Evolutionary conservation across 2,329 filamentous ascomycete species (phyloP).

Genomic region (Talaromyces sp.): DNA sequence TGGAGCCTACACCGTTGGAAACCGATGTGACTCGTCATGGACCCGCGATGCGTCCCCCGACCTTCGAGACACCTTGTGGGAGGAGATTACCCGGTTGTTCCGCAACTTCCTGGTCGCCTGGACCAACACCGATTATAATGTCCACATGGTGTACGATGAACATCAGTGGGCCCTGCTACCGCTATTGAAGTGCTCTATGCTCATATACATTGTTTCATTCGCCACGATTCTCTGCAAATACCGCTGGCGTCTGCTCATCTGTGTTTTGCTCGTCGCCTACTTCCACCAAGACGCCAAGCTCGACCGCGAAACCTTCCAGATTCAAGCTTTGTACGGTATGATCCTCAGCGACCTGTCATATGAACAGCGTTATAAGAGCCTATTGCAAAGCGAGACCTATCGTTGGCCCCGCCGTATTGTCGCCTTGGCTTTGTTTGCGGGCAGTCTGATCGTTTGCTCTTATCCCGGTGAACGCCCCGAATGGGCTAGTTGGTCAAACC

Average conservation of each 20-base stretch:
- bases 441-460: slow-evolving; percentile 48
- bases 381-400: slow-evolving; percentile 37
- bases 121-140: slow-evolving; percentile 48
- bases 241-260: slow-evolving; percentile 46
- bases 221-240: slow-evolving; percentile 46
- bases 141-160: slow-evolving; percentile 52
- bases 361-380: slow-evolving; percentile 45
- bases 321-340: slow-evolving; percentile 51
- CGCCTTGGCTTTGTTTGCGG: slow-evolving; percentile 37
- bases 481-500: slow-evolving; percentile 48
- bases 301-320: slow-evolving; percentile 51
- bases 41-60: slow-evolving; percentile 49
- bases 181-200: slow-evolving; percentile 49
- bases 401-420: slow-evolving; percentile 39
- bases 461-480: slow-evolving; percentile 52
- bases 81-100: slow-evolving; percentile 46
- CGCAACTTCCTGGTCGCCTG: slow-evolving; percentile 48
- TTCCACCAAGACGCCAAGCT: slow-evolving; percentile 43
- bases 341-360: slow-evolving; percentile 52
- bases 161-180: slow-evolving; percentile 55
- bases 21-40: slow-evolving; percentile 50
- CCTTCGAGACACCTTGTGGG: slow-evolving; percentile 41
- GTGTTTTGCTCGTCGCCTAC: slow-evolving; percentile 47
- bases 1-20: slow-evolving; percentile 48
- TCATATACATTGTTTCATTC: slow-evolving; percentile 48